Conservation (phyloP, 805 yeast species). For the Sugiyamaella floridensis region DNA sequence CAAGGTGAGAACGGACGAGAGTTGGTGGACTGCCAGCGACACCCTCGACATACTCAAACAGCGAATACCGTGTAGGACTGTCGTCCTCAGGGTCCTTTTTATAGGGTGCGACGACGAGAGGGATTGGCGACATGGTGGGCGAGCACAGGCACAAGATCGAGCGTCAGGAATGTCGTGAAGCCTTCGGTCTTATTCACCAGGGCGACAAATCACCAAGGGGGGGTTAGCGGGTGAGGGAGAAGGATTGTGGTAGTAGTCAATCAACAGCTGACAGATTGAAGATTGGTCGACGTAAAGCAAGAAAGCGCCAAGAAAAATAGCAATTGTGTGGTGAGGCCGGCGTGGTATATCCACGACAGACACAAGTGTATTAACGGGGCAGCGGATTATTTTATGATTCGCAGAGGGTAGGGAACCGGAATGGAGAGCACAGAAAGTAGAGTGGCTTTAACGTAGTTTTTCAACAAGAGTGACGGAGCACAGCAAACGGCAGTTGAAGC, state of each 20-base stretch:
- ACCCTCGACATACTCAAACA: not conserved
- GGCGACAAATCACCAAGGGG: no score
- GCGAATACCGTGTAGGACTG: not conserved
- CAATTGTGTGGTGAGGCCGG: no score
- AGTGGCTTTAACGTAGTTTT: not conserved
- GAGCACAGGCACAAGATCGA: no score
- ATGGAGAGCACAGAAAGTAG: no score
- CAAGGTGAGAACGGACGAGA: slow-evolving; percentile 6
- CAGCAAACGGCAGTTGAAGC: not conserved
- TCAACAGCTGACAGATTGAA: no score
- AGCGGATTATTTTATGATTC: not conserved
- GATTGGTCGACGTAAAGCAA: no score
- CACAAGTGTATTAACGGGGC: not conserved
- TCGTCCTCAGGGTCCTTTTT: not conserved
- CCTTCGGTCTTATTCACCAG: no score
- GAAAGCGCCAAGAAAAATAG: no score
- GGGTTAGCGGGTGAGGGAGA: no score
- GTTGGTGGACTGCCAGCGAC: not conserved
- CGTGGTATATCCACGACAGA: not conserved
- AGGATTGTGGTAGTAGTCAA: no score
- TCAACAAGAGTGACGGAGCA: not conserved
- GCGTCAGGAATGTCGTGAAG: no score
- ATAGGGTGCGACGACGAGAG: slow-evolving; percentile 5
- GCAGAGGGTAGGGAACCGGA: not conserved
- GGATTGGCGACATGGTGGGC: not conserved